phyloP scores from a whole-genome alignment of 129 eudicot genomes.

The Flaveria linearis region DNA sequence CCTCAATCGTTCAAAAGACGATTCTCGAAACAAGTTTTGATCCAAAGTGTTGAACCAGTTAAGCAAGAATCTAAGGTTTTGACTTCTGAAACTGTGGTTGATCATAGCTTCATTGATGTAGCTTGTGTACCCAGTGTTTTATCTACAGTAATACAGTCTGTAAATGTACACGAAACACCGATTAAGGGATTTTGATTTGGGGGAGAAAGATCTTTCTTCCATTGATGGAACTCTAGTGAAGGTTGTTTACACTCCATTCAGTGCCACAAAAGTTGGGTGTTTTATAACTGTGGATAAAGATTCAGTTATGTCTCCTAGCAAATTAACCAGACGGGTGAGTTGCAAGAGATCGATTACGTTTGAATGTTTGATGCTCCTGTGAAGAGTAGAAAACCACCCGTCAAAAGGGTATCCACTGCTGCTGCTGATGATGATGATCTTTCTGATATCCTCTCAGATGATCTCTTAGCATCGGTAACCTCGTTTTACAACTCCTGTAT shows the following conservation, averaged over 20 bases:
- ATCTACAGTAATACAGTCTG: conserved; percentile 15
- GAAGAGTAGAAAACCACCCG: conserved; percentile 36
- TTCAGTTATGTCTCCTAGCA: conserved; percentile 39
- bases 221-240: conserved; percentile 47
- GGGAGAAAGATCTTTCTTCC: conserved; percentile 15
- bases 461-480: conserved; percentile 70
- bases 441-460: conserved; percentile 49
- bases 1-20: conserved; percentile 53
- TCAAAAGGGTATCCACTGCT: conserved; percentile 21
- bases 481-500: neutral
- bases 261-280: conserved; percentile 57
- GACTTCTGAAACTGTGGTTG: neutral
- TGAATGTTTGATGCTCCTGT: conserved; percentile 59
- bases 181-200: conserved; percentile 27
- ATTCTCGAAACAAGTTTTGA: conserved; percentile 45
- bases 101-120: neutral
- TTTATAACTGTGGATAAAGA: conserved; percentile 62
- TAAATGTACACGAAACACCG: conserved; percentile 50
- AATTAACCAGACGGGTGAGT: conserved; percentile 50
- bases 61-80: conserved; percentile 24
- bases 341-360: conserved; percentile 52
- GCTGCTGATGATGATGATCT: conserved; percentile 39
- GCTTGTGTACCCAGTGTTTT: conserved; percentile 23
- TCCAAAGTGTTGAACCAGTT: neutral
- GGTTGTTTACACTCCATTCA: conserved; percentile 54